Evolutionary conservation across 2,329 filamentous ascomycete species (phyloP).

Genomic region (Macrophomina pseudophaseolina): DNA sequence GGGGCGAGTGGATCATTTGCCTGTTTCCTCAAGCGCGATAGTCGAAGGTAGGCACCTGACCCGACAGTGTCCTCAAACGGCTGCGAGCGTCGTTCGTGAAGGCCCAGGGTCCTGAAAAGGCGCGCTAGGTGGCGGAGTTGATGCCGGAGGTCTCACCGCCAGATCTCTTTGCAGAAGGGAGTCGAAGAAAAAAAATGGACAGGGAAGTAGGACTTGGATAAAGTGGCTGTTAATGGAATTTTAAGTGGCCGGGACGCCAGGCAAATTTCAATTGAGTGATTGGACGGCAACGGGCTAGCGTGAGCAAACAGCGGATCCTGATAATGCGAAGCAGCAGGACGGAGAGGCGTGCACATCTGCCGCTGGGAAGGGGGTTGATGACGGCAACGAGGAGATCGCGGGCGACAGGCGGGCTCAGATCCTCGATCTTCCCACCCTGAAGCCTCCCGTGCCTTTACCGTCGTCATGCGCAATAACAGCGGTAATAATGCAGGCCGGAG

Average conservation of each 20-base stretch:
- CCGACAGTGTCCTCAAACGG: neutral
- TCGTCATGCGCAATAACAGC: conserved; percentile 22
- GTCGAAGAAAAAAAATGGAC: neutral
- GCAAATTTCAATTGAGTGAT: neutral
- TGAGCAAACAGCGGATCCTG: conserved; percentile 10
- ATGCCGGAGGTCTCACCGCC: conserved; percentile 10
- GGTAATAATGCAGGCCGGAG: conserved; percentile 15
- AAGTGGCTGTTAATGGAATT: neutral
- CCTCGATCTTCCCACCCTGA: conserved; percentile 17
- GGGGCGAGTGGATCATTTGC: neutral
- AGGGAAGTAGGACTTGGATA: neutral
- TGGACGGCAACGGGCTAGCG: neutral
- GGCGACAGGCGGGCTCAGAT: neutral
- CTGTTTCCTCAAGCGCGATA: neutral
- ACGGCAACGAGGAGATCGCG: conserved; percentile 3
- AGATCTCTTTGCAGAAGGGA: neutral
- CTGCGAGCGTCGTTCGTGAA: neutral
- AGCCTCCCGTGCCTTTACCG: neutral
- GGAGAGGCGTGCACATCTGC: neutral
- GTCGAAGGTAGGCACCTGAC: neutral
- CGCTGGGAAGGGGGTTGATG: neutral
- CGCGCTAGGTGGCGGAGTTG: neutral
- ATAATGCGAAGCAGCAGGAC: neutral
- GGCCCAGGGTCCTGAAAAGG: neutral
- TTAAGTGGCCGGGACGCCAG: neutral